Percentiles rank a stretch among this genome's conserved stretches.
Evolutionary conservation across 225 moss, liverwort and hornwort genomes (phyloP).

Genomic region (Asterella californica): DNA sequence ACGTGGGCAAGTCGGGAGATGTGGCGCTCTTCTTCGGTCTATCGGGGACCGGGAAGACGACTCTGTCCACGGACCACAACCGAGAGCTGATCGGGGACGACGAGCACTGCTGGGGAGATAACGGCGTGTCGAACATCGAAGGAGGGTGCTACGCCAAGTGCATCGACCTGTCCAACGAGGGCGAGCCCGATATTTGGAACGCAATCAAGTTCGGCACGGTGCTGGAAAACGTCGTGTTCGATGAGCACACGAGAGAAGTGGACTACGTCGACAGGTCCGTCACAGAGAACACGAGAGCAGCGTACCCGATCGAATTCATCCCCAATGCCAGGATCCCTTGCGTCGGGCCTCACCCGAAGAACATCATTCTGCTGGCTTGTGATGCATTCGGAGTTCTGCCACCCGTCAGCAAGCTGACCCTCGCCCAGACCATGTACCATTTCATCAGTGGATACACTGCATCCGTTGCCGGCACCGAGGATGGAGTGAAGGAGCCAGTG

Average conservation of each 20-base stretch:
- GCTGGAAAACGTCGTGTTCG: constrained; percentile 93
- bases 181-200: constrained; percentile 97
- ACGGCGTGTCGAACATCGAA: constrained; percentile 90
- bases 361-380: constrained; percentile 83
- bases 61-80: constrained; percentile 86
- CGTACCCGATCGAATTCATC: constrained; percentile 95
- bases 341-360: constrained; percentile 93
- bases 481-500: constrained; percentile 87
- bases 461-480: constrained; percentile 90
- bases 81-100: constrained; percentile 91
- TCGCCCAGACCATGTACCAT: constrained; percentile 98
- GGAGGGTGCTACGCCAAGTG: constrained; percentile 98
- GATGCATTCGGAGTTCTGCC: constrained; percentile 99
- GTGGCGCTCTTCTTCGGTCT: constrained; percentile 99
- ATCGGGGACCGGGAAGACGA: constrained; percentile 99
- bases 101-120: constrained; percentile 92
- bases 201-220: constrained; percentile 99
- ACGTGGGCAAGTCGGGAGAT: constrained; percentile 99
- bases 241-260: constrained; percentile 84
- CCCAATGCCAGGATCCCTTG: constrained; percentile 94
- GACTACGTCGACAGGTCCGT: constrained; percentile 94
- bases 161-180: constrained; percentile 77
- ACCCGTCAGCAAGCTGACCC: constrained; percentile 91
- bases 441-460: constrained; percentile 99
- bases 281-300: constrained; percentile 95